Percentiles rank a stretch among this genome's conserved stretches.
Conservation (phyloP, 2,329 filamentous ascomycete species). For the Neonectria neomacrospora region DNA sequence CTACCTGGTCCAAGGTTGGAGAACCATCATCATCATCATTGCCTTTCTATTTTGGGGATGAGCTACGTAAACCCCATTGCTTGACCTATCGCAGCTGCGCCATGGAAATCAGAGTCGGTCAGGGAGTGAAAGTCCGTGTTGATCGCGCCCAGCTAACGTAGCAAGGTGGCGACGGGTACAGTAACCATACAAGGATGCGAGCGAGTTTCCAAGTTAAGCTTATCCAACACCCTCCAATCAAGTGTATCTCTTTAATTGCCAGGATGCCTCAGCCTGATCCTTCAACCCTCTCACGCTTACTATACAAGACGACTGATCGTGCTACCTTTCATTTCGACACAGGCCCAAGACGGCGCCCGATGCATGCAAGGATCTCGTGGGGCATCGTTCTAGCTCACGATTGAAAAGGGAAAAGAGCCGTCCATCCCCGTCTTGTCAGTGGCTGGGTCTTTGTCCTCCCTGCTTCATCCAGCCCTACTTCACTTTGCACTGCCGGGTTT, state of each 20-base stretch:
- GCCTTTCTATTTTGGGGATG: not conserved
- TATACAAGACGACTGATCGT: not conserved
- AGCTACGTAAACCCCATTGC: not conserved
- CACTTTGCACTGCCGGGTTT: not conserved
- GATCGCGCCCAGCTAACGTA: not conserved
- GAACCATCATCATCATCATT: not conserved
- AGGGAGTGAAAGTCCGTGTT: not conserved
- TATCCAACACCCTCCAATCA: not conserved
- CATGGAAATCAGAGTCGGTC: not conserved
- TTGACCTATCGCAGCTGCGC: not conserved
- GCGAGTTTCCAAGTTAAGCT: not conserved
- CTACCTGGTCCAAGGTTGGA: not conserved
- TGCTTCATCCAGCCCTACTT: not conserved
- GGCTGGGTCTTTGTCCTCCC: not conserved
- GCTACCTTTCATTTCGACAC: not conserved
- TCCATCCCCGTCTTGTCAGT: not conserved
- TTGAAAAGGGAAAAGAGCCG: too few relatives aligned
- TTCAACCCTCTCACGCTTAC: not conserved
- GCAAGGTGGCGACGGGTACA: not conserved
- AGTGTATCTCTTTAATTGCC: not conserved
- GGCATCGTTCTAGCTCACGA: not conserved
- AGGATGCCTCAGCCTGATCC: not conserved
- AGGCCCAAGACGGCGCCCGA: not conserved
- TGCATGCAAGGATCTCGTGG: not conserved
- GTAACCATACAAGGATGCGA: not conserved